phyloP scores from a whole-genome alignment of 176 grass and related monocot species.

The Melocanna baccifera region DNA sequence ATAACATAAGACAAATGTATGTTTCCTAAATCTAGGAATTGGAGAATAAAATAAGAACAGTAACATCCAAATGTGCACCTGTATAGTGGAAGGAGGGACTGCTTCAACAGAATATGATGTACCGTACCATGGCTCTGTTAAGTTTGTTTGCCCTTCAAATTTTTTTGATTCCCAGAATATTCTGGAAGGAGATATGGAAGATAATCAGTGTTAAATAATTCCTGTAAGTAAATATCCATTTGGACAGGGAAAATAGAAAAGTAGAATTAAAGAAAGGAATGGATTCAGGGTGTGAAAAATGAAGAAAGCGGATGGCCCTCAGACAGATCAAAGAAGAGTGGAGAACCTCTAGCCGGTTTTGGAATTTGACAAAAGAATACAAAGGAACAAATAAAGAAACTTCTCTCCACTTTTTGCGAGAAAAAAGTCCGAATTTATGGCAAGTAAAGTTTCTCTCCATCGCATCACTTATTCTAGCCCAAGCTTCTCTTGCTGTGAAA shows the following conservation, averaged over 20 bases:
- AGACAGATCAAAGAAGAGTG: slow-evolving; percentile 6
- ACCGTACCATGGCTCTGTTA: slow-evolving; percentile 88
- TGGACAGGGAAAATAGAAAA: background rate
- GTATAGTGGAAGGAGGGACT: slow-evolving; percentile 45
- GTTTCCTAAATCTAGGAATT: background rate
- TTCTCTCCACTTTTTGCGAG: background rate
- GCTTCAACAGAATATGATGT: slow-evolving; percentile 75
- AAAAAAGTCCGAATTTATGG: background rate
- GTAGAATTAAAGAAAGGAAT: slow-evolving; percentile 5
- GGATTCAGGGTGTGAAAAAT: background rate
- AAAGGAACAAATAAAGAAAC: background rate
- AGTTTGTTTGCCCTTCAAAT: slow-evolving; percentile 67
- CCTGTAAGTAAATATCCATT: background rate
- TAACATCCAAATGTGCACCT: slow-evolving; percentile 46
- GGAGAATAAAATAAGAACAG: slow-evolving; percentile 8
- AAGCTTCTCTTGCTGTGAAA: background rate
- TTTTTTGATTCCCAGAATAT: slow-evolving; percentile 93
- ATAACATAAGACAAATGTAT: slow-evolving; percentile 2
- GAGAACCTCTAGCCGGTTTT: background rate
- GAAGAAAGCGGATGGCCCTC: background rate
- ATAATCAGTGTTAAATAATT: slow-evolving; percentile 3
- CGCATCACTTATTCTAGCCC: slow-evolving; percentile 3
- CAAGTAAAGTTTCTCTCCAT: background rate
- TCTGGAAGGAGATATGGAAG: slow-evolving; percentile 42
- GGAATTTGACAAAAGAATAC: background rate